Percentiles rank a stretch among this genome's conserved stretches.
Evolutionary conservation across 495 filamentous ascomycete species (phyloP).

Genomic region (Hypoxylon fuscum): DNA sequence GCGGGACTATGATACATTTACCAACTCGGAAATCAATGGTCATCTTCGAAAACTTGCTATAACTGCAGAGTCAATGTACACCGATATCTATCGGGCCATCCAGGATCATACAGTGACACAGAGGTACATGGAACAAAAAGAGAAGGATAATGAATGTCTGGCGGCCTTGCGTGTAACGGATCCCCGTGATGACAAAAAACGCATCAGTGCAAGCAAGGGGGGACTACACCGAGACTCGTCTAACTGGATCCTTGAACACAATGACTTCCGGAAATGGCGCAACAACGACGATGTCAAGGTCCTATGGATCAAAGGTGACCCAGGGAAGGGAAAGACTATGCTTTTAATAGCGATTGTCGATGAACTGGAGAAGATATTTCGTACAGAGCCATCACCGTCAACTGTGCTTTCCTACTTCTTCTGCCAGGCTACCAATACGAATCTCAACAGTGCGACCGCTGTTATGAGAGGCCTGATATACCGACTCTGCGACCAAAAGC

Average conservation of each 20-base stretch:
- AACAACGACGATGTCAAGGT: constrained; percentile 17
- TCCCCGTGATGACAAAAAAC: constrained; percentile 48
- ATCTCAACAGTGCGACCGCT: constrained; percentile 51
- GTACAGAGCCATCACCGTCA: neutral
- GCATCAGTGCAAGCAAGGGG: constrained; percentile 53
- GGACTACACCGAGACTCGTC: constrained; percentile 53
- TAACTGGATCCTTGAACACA: constrained; percentile 53
- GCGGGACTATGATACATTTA: neutral
- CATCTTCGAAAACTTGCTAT: neutral
- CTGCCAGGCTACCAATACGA: constrained; percentile 48
- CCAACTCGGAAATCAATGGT: neutral
- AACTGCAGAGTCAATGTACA: neutral
- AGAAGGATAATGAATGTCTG: constrained; percentile 27
- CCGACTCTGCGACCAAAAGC: constrained; percentile 47
- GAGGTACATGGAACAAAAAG: neutral
- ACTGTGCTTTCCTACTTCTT: constrained; percentile 54
- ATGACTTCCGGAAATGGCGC: constrained; percentile 36
- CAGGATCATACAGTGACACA: neutral
- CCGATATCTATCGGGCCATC: neutral
- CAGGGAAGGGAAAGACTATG: constrained; percentile 62
- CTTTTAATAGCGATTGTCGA: constrained; percentile 54
- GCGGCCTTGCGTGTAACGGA: constrained; percentile 38
- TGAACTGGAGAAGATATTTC: constrained; percentile 35
- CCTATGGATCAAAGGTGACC: constrained; percentile 58
- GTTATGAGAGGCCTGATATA: constrained; percentile 56